Conservation (phyloP, 371 early-diverging fungal species). For the Amoeboaphelidium protococcarum region DNA sequence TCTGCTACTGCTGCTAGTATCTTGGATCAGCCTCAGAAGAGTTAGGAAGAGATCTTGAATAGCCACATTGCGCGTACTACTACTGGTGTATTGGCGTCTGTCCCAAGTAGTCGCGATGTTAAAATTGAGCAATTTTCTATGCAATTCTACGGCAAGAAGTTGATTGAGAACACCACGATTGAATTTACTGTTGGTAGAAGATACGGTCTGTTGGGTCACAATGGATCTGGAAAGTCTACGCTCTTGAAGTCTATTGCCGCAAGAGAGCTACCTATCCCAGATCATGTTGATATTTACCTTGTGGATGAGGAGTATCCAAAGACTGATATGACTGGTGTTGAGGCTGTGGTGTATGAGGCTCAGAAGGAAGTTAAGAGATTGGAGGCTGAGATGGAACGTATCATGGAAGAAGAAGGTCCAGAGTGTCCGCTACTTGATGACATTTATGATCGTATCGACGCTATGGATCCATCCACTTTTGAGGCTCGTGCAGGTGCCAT, state of each 20-base stretch:
- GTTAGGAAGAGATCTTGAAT: neutral
- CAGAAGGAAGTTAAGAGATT: slow-evolving; percentile 56
- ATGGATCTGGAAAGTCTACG: slow-evolving; percentile 96
- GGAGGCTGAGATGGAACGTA: slow-evolving; percentile 67
- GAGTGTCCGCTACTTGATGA: slow-evolving; percentile 73
- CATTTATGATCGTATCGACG: slow-evolving; percentile 79
- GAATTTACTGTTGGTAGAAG: slow-evolving; percentile 94
- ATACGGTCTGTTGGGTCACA: slow-evolving; percentile 85
- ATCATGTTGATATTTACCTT: slow-evolving; percentile 83
- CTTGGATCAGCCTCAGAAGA: too few relatives aligned
- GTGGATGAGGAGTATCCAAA: slow-evolving; percentile 85
- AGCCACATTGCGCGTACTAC: slow-evolving; percentile 25
- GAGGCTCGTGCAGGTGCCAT: slow-evolving; percentile 75
- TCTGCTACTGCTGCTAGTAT: neutral
- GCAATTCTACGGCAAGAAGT: slow-evolving; percentile 67
- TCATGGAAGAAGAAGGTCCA: slow-evolving; percentile 46
- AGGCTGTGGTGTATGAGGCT: slow-evolving; percentile 70
- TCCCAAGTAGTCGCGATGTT: slow-evolving; percentile 70
- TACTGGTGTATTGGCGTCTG: slow-evolving; percentile 81
- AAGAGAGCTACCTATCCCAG: slow-evolving; percentile 84
- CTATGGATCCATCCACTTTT: slow-evolving; percentile 70
- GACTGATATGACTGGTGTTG: slow-evolving; percentile 62
- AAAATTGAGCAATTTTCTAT: slow-evolving; percentile 83
- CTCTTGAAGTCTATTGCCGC: slow-evolving; percentile 77
- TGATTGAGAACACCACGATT: slow-evolving; percentile 73